These are phyloP conservation scores for Isoetes taiwanensis DNA, from an alignment of 75 land plant species.

Conservation along the genomic window DNA sequence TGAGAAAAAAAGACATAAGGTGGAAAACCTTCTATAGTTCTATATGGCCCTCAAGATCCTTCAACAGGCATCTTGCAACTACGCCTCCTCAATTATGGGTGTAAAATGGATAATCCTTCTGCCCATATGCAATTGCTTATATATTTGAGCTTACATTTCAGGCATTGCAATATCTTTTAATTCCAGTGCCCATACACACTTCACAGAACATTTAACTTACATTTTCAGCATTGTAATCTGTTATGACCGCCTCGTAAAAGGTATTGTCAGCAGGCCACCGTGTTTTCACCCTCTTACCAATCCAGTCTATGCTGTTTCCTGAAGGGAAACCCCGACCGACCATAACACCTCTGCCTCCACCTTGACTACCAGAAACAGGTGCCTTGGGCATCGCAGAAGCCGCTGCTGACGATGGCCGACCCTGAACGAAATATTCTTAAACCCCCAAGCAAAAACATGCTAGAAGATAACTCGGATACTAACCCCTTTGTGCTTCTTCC, in stretches of 20 bases:
- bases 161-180: background rate
- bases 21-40: too few species aligned
- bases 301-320: too few species aligned
- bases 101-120: too few species aligned
- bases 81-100: too few species aligned
- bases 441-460: background rate
- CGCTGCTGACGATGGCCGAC: slow-evolving; percentile 13
- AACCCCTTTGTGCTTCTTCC: slow-evolving; percentile 56
- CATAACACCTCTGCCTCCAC: slow-evolving; percentile 33
- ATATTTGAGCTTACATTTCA: too few species aligned
- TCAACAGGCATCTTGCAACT: too few species aligned
- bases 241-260: slow-evolving; percentile 82
- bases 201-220: slow-evolving; percentile 9
- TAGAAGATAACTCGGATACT: slow-evolving; percentile 3
- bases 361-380: slow-evolving; percentile 22
- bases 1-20: too few species aligned
- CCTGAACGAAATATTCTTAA: slow-evolving; percentile 10
- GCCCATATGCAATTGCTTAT: too few species aligned
- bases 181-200: background rate
- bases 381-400: slow-evolving; percentile 20
- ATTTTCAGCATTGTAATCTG: slow-evolving; percentile 40
- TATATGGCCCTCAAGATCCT: too few species aligned
- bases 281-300: slow-evolving; percentile 65
- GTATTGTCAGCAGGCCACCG: slow-evolving; percentile 89
- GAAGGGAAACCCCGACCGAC: slow-evolving; percentile 24